Evolutionary conservation across 2,329 filamentous ascomycete genomes (phyloP).

Genomic region (Pseudocercospora crystallina): DNA sequence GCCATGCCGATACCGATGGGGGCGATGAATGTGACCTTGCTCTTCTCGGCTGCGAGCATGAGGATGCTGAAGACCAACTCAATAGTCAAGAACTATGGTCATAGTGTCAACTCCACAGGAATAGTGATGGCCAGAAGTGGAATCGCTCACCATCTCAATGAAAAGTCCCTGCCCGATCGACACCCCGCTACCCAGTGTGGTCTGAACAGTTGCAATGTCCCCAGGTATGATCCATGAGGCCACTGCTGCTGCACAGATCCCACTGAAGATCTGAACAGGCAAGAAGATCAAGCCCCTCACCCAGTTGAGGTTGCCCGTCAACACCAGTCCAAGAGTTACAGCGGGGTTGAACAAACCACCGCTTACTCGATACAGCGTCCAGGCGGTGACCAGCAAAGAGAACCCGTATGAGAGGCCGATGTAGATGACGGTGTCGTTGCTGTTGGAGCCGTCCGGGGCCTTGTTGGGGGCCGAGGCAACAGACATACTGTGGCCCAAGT

Average conservation of each 20-base stretch:
- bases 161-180: slow-evolving; percentile 33
- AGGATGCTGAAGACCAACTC: slow-evolving; percentile 35
- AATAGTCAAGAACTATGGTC: slow-evolving; percentile 30
- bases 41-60: slow-evolving; percentile 39
- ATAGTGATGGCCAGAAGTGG: background rate
- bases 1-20: slow-evolving; percentile 30
- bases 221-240: slow-evolving; percentile 33
- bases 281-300: slow-evolving; percentile 30
- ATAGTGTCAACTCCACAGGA: background rate
- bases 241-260: slow-evolving; percentile 34
- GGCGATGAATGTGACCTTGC: slow-evolving; percentile 34
- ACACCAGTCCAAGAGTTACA: slow-evolving; percentile 33
- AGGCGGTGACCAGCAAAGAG: slow-evolving; percentile 41
- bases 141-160: slow-evolving; percentile 32
- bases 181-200: slow-evolving; percentile 30
- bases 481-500: slow-evolving; percentile 9
- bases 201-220: slow-evolving; percentile 29
- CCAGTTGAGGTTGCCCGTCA: slow-evolving; percentile 28
- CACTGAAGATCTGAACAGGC: slow-evolving; percentile 32
- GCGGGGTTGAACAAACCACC: slow-evolving; percentile 35
- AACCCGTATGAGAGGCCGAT: slow-evolving; percentile 40
- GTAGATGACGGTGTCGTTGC: slow-evolving; percentile 27
- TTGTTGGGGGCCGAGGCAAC: slow-evolving; percentile 31
- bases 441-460: slow-evolving; percentile 43
- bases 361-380: slow-evolving; percentile 35